A percentile compares a stretch with the other conserved stretches of the same genome.
Conservation (phyloP, 805 yeast genomes). For the Yarrowia sp. region DNA sequence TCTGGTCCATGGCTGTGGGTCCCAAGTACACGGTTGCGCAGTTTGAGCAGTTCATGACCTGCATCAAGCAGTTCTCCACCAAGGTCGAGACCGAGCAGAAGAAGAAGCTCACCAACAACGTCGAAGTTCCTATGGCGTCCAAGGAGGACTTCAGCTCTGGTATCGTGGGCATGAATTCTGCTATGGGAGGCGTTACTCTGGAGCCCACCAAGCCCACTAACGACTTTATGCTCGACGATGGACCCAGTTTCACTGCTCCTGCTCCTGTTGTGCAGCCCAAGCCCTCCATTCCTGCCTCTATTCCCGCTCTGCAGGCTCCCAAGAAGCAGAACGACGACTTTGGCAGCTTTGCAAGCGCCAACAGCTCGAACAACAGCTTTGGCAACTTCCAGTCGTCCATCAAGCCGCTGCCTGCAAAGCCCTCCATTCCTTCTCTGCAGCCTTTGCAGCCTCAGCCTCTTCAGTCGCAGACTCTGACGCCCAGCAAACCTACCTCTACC, state of each 20-base stretch:
- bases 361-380: background rate
- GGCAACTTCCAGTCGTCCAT: background rate
- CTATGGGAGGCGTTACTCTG: background rate
- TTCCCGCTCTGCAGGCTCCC: slow-evolving; percentile 15
- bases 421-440: background rate
- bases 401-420: slow-evolving; percentile 2
- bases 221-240: background rate
- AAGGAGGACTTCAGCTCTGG: background rate
- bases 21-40: slow-evolving; percentile 45
- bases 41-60: slow-evolving; percentile 43
- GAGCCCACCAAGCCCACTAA: background rate
- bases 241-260: background rate
- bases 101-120: slow-evolving; percentile 35
- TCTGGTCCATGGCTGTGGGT: slow-evolving; percentile 52
- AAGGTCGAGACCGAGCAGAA: slow-evolving; percentile 48
- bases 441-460: background rate
- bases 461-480: background rate
- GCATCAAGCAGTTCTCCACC: slow-evolving; percentile 45
- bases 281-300: background rate
- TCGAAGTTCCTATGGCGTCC: background rate
- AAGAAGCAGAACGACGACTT: slow-evolving; percentile 6
- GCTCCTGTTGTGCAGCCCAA: background rate
- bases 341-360: background rate
- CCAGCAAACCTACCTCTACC: slow-evolving; percentile 1
- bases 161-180: background rate